Evolutionary conservation across 495 filamentous ascomycete genomes (phyloP), one percentile per base, ranked within the genome.

Genomic region (Penicillium silybi): DNA sequence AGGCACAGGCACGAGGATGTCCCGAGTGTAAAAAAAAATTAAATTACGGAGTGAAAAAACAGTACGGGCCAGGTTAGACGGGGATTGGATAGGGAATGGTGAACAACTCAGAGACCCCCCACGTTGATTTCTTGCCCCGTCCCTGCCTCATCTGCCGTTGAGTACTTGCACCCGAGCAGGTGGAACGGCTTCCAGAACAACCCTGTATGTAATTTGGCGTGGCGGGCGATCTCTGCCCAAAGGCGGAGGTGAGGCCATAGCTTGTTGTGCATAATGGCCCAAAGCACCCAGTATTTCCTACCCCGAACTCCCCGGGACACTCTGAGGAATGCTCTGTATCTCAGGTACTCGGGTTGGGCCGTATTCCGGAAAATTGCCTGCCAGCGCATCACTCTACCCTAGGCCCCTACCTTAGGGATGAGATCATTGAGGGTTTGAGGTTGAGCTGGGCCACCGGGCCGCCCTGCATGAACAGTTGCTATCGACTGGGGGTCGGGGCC

Each of bases 31-130:
- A 46, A 9, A 46, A 9, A 46, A n/a, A 23, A 7, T 19, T 25
- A 17, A 25, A 11, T 16, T 13, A 29, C n/a, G 4, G 47, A 41
- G 47, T 20, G 47, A 39, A 17, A 17, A 39, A 17, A 3, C 15
- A 8, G 15, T 17, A 16, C 3, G 37, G 18, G 7, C 18, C 37
- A n/a, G 35, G 13, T 17, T 18, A 18, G 16, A 39, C n/a, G n/a
- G 16, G 37, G 37, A 65, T 65, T 65, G 53, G 55, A 55, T 49
- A 41, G 32, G 38, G 45, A 52, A 56, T 32, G 35, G 39, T 58
- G 61, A 64, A 71, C 70, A 67, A 73, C 65, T 69, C 66, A 73
- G 49, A 54, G 54, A 46, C 48, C 57, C 59, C 59, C 52, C 56
- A 61, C 55, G 55, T 65, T 50, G 47, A 48, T 52, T 56, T 48